phyloP scores from a whole-genome alignment of 1,139 yeast species.

The Protomyces macrosporus region DNA sequence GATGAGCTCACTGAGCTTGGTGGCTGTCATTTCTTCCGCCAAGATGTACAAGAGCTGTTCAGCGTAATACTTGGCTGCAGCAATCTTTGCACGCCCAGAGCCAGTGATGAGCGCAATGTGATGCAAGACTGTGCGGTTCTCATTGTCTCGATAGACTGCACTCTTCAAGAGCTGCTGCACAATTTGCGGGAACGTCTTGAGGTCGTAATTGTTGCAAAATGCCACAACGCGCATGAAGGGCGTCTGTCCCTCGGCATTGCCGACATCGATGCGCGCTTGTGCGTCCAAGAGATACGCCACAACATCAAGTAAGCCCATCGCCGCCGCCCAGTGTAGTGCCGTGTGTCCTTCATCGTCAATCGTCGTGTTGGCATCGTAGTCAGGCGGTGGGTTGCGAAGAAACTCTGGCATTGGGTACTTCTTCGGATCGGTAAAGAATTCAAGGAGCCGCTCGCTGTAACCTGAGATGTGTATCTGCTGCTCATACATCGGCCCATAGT shows the following conservation, averaged over 20 bases:
- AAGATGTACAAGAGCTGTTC: constrained; percentile 77
- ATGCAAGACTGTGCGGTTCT: constrained; percentile 83
- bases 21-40: constrained; percentile 54
- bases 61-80: constrained; percentile 73
- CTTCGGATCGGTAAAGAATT: constrained; percentile 65
- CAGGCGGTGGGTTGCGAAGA: constrained; percentile 66
- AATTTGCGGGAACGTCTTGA: constrained; percentile 65
- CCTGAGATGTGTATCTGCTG: constrained; percentile 33
- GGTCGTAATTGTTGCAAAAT: constrained; percentile 80
- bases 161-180: constrained; percentile 73
- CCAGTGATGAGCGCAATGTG: constrained; percentile 78
- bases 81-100: constrained; percentile 61
- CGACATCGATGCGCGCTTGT: constrained; percentile 63
- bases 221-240: constrained; percentile 82
- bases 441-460: constrained; percentile 46
- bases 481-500: constrained; percentile 6
- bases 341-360: constrained; percentile 93
- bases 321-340: constrained; percentile 93
- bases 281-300: constrained; percentile 67
- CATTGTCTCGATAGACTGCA: constrained; percentile 63
- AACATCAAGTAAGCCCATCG: constrained; percentile 70
- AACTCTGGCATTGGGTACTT: constrained; percentile 68
- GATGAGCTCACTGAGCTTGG: constrained; percentile 67
- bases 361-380: constrained; percentile 69
- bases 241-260: constrained; percentile 86